Evolutionary conservation across 345 rosid species (phyloP).

Genomic region (Zanthoxylum bungeanum): DNA sequence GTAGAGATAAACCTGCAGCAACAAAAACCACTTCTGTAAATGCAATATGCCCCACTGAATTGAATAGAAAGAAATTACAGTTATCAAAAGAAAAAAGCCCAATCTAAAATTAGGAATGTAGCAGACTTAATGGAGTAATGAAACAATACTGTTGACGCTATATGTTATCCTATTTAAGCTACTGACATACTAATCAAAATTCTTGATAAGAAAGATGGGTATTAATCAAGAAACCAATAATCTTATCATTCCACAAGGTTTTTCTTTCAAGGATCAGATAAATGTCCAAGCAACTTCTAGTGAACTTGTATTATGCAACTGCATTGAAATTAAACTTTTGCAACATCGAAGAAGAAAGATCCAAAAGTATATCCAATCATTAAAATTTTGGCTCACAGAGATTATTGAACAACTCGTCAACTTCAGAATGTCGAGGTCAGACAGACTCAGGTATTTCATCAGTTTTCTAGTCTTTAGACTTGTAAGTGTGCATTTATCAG

Average conservation of each 20-base stretch:
- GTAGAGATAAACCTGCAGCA: constrained; percentile 65
- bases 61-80: not conserved
- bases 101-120: not conserved
- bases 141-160: not conserved
- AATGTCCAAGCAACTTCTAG: not conserved
- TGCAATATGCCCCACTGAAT: not conserved
- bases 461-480: constrained; percentile 4
- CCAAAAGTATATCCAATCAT: not conserved
- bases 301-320: not conserved
- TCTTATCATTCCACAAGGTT: not conserved
- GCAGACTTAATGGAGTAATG: not conserved
- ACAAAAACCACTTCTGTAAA: constrained; percentile 3
- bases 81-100: not conserved
- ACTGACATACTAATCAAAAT: not conserved
- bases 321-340: not conserved
- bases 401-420: not conserved
- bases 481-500: not conserved
- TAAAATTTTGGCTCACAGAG: not conserved
- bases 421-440: not conserved
- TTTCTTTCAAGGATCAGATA: not conserved
- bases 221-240: not conserved
- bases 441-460: not conserved
- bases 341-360: not conserved
- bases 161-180: not conserved
- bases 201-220: not conserved